Base-by-base conservation (phyloP, 179 eudicot genomes). In the Drosera spatulata region DNA sequence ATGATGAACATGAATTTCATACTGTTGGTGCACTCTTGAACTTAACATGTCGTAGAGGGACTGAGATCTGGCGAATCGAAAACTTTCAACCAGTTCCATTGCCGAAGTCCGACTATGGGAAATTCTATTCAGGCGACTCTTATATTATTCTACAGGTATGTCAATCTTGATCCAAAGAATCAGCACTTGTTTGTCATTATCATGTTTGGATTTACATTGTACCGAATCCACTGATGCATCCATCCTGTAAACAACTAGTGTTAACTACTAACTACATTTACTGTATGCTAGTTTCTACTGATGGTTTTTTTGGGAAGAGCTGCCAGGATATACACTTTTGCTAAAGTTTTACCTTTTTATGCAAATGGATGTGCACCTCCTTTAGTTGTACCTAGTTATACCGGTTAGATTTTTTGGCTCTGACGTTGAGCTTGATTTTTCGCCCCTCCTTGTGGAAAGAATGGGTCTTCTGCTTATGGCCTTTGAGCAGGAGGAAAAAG, bases 61-160 rank as follows among this genome's bases (percentile, higher is more conserved):
- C 82, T 68, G 99, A 93, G 63, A 83, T 93, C 63, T 93, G 99
- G 99, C 80, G 97, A 72, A 90, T 93, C 55, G 99, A 93, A 69
- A 71, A 93, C 82, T 89, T 86, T 60, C 80, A 67, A 69, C 97
- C 99, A 14, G 99, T 80, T 58, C 87, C 88, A 53, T 77, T 93
- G 76, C 91, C 95, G 39, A 86, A 85, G 73, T 77, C 99, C 62
- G 94, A 83, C 64, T 61, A 86, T 86, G 99, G 99, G 41, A 90
- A 83, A 77, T 93, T 93, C 75, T 93, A 85, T 69, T 66, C 75
- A 0, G 99, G 95, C 10, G 99, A 93, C 72, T 93, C 97, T 14
- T 93, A 93, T 74, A 89, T 93, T 51, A 59, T 93, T 72, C 68
- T 93, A 69, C 86, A 89, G 93, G 99, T 93, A 64, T 62, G 52